Evolutionary conservation across 2,329 filamentous ascomycete genomes (phyloP), one percentile per base, ranked within the genome.

Genomic region (Calonectria hawksworthii): DNA sequence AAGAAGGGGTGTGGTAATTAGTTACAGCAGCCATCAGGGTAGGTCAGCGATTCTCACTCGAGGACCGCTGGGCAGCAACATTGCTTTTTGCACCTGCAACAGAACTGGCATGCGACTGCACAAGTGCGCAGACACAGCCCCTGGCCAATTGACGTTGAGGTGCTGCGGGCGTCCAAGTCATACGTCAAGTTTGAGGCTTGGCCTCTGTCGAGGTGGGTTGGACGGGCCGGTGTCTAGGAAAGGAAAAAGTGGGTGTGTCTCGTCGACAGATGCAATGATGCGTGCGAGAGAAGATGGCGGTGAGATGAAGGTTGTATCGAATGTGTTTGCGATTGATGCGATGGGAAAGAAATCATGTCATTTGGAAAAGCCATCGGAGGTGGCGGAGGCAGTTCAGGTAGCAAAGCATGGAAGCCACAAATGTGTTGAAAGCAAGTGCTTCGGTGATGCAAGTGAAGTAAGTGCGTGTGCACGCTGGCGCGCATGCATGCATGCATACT

Each of bases 271-370:
- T 28, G 56, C 56, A 41, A 38, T 52, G 21, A 4, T 44, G 41
- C 21, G n/a, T 23, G n/a, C 41, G 26, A 47, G n/a, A 26, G 26
- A 32, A 36, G 21, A 26, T 38, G 32, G 64, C 64, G 64, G 64
- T 67, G 64, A 67, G 44, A 23, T 63, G 56, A 23, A 63, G 56
- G 56, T 63, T 28, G 56, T 28, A 41, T 36, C 23, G 34, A 41
- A 21, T 63, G 56, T 14, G 56, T 41, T 63, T 63, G 36, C 36
- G 38, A 63, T 63, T 63, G 36, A 63, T 41, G 36, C 23, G 18
- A 41, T 21, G 30, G 26, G 36, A 18, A 52, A 8, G 28, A 52
- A 67, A 28, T 52, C 64, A 67, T 50, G 64, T 52, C 64, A 67
- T 26, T 28, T 51, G 10, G 6, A 13, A 16, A 67, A 51, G 64